Percentiles rank a stretch among this genome's conserved stretches.
These are phyloP conservation scores for Abelmoschus esculentus DNA, from an alignment of 345 rosid species.

Conservation along the genomic window DNA sequence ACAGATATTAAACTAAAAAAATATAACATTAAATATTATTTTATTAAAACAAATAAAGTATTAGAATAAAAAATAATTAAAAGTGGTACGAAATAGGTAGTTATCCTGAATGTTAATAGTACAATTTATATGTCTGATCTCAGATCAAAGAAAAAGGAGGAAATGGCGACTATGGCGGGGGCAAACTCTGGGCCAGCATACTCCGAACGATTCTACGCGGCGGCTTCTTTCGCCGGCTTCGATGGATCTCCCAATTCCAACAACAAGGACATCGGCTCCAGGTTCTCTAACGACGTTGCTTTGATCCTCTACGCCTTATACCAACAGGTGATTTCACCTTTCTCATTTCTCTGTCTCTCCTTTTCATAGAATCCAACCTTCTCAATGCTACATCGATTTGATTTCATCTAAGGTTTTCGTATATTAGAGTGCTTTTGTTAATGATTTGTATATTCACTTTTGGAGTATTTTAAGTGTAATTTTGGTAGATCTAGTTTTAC, in stretches of 20 bases:
- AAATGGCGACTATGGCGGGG: constrained; percentile 61
- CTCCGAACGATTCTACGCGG: constrained; percentile 94
- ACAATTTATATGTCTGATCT: neutral
- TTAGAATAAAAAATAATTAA: no score
- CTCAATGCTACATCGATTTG: neutral
- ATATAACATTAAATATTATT: no score
- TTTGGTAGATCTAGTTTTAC: constrained; percentile 24
- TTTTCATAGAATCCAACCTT: constrained; percentile 19
- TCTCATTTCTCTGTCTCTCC: neutral
- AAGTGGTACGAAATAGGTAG: no score
- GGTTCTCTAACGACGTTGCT: constrained; percentile 73
- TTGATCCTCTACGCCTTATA: constrained; percentile 79
- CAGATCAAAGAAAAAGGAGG: neutral
- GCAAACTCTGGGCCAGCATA: constrained; percentile 89
- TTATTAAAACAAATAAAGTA: no score
- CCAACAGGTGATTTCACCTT: constrained; percentile 56
- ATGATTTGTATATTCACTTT: neutral
- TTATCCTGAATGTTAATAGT: no score
- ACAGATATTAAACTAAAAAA: no score
- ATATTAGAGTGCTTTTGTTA: neutral
- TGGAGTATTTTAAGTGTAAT: constrained; percentile 2
- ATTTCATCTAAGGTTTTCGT: neutral
- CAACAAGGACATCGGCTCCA: constrained; percentile 48
- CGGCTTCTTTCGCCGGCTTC: constrained; percentile 78
- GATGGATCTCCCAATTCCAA: constrained; percentile 70